phyloP scores from a whole-genome alignment of 192 early-diverging fungal genomes.

The Gamsiella multidivaricata region DNA sequence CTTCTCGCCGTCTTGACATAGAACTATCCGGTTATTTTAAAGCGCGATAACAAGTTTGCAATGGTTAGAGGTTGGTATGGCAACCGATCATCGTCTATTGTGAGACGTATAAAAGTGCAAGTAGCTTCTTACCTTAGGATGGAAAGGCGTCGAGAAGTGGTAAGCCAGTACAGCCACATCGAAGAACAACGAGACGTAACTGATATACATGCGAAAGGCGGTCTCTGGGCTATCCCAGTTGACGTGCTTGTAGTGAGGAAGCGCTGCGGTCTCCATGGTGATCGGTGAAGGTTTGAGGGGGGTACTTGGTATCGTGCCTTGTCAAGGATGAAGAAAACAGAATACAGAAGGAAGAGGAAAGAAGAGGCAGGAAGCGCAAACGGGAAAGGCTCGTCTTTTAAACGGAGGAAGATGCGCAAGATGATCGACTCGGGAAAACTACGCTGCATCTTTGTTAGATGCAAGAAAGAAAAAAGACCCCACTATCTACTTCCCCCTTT shows the following conservation, averaged over 20 bases:
- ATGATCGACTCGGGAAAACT: too few relatives aligned
- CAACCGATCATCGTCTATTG: too few relatives aligned
- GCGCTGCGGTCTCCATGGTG: conserved; percentile 2
- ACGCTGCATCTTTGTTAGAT: too few relatives aligned
- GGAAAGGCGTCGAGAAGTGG: conserved; percentile 43
- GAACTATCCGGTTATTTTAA: conserved; percentile 26
- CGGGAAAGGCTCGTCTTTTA: background rate
- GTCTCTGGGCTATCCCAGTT: conserved; percentile 28
- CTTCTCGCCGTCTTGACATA: conserved; percentile 38
- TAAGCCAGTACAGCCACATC: conserved; percentile 33
- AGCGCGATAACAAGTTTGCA: too few relatives aligned
- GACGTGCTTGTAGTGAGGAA: conserved; percentile 47
- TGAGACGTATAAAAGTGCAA: too few relatives aligned
- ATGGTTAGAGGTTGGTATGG: too few relatives aligned
- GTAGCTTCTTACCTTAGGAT: conserved; percentile 47
- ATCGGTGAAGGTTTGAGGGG: background rate
- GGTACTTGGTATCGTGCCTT: background rate
- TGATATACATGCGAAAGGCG: conserved; percentile 36
- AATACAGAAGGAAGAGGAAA: background rate
- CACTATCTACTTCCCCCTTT: background rate
- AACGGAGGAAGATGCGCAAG: too few relatives aligned
- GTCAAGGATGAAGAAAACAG: background rate
- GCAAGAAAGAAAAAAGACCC: background rate
- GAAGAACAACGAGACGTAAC: conserved; percentile 43
- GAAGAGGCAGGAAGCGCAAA: background rate